These are phyloP conservation scores for Citrullus amarus DNA, from an alignment of 306 rosid genomes.

Conservation along the genomic window DNA sequence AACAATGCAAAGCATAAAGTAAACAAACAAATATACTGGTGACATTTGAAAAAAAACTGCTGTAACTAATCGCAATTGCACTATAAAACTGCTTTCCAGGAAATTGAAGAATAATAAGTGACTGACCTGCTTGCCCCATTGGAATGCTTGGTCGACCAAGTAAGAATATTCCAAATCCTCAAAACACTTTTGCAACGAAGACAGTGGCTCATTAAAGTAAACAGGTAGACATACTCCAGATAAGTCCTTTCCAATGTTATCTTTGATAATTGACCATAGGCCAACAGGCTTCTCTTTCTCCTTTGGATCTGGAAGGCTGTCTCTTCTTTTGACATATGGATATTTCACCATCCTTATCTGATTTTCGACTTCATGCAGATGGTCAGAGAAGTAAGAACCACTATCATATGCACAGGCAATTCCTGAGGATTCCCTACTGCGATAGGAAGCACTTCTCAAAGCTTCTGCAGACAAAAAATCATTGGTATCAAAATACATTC, in stretches of 20 bases:
- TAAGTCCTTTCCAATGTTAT: constrained; percentile 95
- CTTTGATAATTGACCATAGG: constrained; percentile 97
- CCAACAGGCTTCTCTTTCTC: constrained; percentile 89
- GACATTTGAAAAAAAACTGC: background rate
- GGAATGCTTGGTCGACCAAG: constrained; percentile 84
- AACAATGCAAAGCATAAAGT: background rate
- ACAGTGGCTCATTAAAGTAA: constrained; percentile 96
- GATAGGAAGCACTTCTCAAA: constrained; percentile 81
- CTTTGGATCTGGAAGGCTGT: constrained; percentile 84
- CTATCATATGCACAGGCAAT: constrained; percentile 42
- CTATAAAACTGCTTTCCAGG: constrained; percentile 35
- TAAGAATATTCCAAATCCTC: constrained; percentile 95
- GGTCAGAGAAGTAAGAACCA: constrained; percentile 51
- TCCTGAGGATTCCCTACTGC: constrained; percentile 70
- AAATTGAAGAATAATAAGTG: constrained; percentile 33
- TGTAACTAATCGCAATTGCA: background rate
- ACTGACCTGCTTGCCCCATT: constrained; percentile 97
- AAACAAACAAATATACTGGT: background rate
- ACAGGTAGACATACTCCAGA: constrained; percentile 99
- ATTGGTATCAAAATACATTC: constrained; percentile 65
- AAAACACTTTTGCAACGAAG: constrained; percentile 94
- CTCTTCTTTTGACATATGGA: constrained; percentile 82
- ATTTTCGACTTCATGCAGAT: constrained; percentile 47
- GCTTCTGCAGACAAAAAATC: constrained; percentile 69
- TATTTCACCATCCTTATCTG: constrained; percentile 46